Evolutionary conservation across 768 basidiomycete species (phyloP).

Genomic region (Strobilomyces dryophilus): DNA sequence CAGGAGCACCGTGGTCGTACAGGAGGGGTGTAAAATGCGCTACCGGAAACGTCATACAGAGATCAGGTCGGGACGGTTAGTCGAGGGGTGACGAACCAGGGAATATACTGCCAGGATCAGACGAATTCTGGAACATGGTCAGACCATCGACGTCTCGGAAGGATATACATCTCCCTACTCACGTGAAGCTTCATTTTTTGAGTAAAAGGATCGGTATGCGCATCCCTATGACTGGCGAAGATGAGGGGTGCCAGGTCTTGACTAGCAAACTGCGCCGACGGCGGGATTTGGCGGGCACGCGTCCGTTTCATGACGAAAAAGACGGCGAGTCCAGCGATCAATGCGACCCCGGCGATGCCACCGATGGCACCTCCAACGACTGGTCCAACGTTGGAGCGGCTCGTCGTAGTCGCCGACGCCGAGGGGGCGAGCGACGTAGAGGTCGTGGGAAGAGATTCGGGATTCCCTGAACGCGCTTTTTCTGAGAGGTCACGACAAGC

Average conservation of each 20-base stretch:
- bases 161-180: conserved; percentile 10
- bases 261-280: conserved; percentile 13
- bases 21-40: conserved; percentile 10
- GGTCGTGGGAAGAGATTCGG: conserved; percentile 27
- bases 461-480: conserved; percentile 27
- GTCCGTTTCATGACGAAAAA: conserved; percentile 25
- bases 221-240: conserved; percentile 3
- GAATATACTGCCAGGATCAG: conserved; percentile 37
- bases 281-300: conserved; percentile 21
- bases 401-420: conserved; percentile 11
- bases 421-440: conserved; percentile 12
- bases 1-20: conserved; percentile 10
- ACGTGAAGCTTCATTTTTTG: conserved; percentile 29
- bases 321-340: too few species aligned
- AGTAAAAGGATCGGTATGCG: conserved; percentile 10
- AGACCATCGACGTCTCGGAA: background rate
- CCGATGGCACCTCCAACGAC: conserved; percentile 64
- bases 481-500: too few species aligned
- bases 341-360: conserved; percentile 49
- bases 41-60: conserved; percentile 1
- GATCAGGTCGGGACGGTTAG: conserved; percentile 8
- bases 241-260: background rate
- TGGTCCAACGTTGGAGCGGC: conserved; percentile 40
- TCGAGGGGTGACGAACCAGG: conserved; percentile 25
- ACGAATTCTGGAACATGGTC: conserved; percentile 28